Conservation (phyloP, 2,329 filamentous ascomycete species). For the Plenodomus lindquistii region DNA sequence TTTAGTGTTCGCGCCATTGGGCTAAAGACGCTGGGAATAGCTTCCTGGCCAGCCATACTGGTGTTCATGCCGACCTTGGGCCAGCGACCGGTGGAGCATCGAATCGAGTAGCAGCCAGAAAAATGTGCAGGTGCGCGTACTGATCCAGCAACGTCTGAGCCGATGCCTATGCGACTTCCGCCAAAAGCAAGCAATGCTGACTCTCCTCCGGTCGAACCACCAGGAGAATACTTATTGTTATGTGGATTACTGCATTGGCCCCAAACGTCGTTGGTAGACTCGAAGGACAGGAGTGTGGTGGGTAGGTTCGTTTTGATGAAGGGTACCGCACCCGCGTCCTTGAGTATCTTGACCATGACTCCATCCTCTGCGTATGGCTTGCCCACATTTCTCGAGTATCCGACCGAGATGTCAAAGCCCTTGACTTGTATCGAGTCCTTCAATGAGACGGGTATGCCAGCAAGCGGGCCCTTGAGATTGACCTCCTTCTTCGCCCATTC, state of each 20-base stretch:
- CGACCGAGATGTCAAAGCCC: slow-evolving; percentile 81
- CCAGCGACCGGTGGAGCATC: slow-evolving; percentile 89
- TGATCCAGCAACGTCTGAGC: slow-evolving; percentile 87
- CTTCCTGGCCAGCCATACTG: slow-evolving; percentile 91
- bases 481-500: slow-evolving; percentile 64
- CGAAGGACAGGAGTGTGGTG: slow-evolving; percentile 83
- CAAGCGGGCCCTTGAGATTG: slow-evolving; percentile 80
- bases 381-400: slow-evolving; percentile 73
- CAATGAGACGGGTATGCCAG: slow-evolving; percentile 82
- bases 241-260: slow-evolving; percentile 82
- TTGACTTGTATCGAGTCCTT: slow-evolving; percentile 78
- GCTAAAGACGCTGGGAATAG: slow-evolving; percentile 84
- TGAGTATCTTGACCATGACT: slow-evolving; percentile 72
- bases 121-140: slow-evolving; percentile 87
- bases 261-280: slow-evolving; percentile 80
- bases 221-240: slow-evolving; percentile 80
- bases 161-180: slow-evolving; percentile 83
- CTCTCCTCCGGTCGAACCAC: slow-evolving; percentile 87
- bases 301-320: slow-evolving; percentile 94
- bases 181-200: slow-evolving; percentile 79
- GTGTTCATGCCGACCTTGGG: slow-evolving; percentile 82
- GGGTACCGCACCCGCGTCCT: slow-evolving; percentile 84
- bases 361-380: slow-evolving; percentile 72
- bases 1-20: slow-evolving; percentile 87
- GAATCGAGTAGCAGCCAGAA: slow-evolving; percentile 82